Base-by-base conservation (phyloP, 2,329 filamentous ascomycete genomes). In the Tolypocladium sp. region DNA sequence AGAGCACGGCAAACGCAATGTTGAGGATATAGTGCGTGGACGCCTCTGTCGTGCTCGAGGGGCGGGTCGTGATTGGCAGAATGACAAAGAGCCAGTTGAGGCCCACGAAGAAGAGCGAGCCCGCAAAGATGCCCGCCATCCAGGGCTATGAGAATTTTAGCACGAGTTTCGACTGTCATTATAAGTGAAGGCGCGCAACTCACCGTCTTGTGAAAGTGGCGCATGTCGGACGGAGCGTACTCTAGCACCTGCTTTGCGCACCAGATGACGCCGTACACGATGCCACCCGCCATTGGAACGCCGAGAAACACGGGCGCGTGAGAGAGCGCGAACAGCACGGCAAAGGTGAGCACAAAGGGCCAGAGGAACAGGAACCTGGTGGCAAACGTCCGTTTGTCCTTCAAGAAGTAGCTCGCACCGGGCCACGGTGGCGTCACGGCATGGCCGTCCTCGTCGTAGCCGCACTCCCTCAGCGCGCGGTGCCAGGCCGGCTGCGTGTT, bases 101-200 rank as follows among this genome's bases (percentile, higher is more conserved):
- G 35, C 87, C 90, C 4, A 91, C 85, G 78, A 91, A 87, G 69
- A 96, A 95, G 22, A 97, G 74, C 0, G 92, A 90, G 2, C 81
- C 92, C 0, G 92, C 88, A 75, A 99, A 99, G 62, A 99, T 92
- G 59, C 94, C 94, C 0, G 94, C 88, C 65, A 99, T 80, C 82
- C 92, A 97, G 15, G 94, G 93, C 88, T 92, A 30, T 2, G 12
- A 22, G 12, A 22, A 60, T 65, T 54, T 66, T 55, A 67, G 64
- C 22, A 51, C 37, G 3, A 27, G 49, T 6, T 42, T n/a, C 27
- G 4, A 49, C 13, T 10, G 25, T 6, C 6, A 46, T 33, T 13
- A 17, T 27, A 15, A 20, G 30, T 15, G 4, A 35, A 52, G 35
- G 1, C 25, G 2, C 22, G 41, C 5, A 12, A 76, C 86, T 68